Evolutionary conservation across 345 rosid genomes (phyloP).

Genomic region (Clarkia xantiana): DNA sequence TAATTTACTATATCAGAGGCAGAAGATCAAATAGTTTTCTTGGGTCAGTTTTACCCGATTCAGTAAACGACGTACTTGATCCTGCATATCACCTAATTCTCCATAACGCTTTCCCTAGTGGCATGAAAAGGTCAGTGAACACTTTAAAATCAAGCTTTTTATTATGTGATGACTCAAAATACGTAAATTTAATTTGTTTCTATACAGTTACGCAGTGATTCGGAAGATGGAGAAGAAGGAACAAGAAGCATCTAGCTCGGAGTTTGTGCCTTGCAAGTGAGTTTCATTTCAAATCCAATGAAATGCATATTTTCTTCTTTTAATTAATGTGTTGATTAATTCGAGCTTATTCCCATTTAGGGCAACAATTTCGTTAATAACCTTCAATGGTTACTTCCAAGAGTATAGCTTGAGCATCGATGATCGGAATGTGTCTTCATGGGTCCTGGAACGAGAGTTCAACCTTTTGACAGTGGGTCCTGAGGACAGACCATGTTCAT

Average conservation of each 20-base stretch:
- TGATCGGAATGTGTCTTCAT: conserved; percentile 32
- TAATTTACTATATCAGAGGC: conserved; percentile 20
- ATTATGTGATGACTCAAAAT: neutral
- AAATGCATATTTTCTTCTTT: neutral
- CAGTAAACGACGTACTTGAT: conserved; percentile 68
- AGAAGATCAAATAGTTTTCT: conserved; percentile 59
- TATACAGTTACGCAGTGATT: conserved; percentile 45
- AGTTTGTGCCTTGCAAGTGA: conserved; percentile 35
- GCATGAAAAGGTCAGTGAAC: conserved; percentile 48
- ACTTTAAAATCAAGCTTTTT: neutral
- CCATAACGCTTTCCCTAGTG: conserved; percentile 51
- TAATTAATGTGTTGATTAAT: conserved; percentile 5
- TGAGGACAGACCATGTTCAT: neutral
- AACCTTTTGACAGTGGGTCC: conserved; percentile 26
- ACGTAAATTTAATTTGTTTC: conserved; percentile 5
- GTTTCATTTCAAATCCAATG: conserved; percentile 3
- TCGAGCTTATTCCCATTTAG: too few relatives aligned
- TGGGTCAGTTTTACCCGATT: conserved; percentile 65
- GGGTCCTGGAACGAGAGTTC: conserved; percentile 64
- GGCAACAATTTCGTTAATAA: conserved; percentile 48
- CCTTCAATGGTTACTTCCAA: conserved; percentile 58
- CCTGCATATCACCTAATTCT: conserved; percentile 71
- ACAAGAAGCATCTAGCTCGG: conserved; percentile 32
- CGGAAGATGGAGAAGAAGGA: conserved; percentile 55
- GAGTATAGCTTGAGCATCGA: conserved; percentile 51